Evolutionary conservation across 768 basidiomycete genomes (phyloP).

Genomic region (Termitomyces sp.): DNA sequence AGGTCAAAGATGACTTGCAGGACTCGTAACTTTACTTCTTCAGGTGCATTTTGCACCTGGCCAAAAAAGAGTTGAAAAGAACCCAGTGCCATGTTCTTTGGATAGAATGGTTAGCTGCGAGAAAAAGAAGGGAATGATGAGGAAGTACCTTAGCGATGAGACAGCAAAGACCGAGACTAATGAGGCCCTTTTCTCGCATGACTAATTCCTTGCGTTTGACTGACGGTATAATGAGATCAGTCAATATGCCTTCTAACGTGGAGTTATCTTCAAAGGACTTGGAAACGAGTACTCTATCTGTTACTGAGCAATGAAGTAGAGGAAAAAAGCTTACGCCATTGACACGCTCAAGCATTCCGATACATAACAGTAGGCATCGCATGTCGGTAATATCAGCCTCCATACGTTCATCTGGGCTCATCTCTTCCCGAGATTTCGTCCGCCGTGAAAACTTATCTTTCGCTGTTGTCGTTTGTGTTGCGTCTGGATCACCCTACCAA

Average conservation of each 20-base stretch:
- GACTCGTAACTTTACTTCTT: slow-evolving; percentile 70
- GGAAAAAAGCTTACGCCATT: slow-evolving; percentile 61
- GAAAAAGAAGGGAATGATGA: background rate
- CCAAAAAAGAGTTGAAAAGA: slow-evolving; percentile 82
- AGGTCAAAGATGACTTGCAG: slow-evolving; percentile 88
- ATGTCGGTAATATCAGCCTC: slow-evolving; percentile 70
- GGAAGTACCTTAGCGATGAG: slow-evolving; percentile 65
- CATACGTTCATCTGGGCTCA: slow-evolving; percentile 60
- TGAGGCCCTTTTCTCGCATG: slow-evolving; percentile 74
- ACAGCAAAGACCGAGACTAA: slow-evolving; percentile 78
- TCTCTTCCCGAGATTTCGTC: slow-evolving; percentile 46
- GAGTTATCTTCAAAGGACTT: slow-evolving; percentile 74
- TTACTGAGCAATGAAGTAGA: slow-evolving; percentile 25
- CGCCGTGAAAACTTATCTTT: slow-evolving; percentile 25
- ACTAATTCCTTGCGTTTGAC: slow-evolving; percentile 83
- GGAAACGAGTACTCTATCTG: background rate
- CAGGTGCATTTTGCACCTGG: slow-evolving; percentile 73
- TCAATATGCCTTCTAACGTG: slow-evolving; percentile 73
- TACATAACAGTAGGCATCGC: slow-evolving; percentile 78
- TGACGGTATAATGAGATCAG: slow-evolving; percentile 85
- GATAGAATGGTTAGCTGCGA: background rate
- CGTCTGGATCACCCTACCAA: slow-evolving; percentile 21
- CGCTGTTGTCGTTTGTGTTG: slow-evolving; percentile 18
- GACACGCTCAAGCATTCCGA: slow-evolving; percentile 85
- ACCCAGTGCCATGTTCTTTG: slow-evolving; percentile 52